A percentile compares a stretch with the other conserved stretches of the same genome.
phyloP scores from a whole-genome alignment of 352 stramenopile species.

The Phytophthora lateralis region DNA sequence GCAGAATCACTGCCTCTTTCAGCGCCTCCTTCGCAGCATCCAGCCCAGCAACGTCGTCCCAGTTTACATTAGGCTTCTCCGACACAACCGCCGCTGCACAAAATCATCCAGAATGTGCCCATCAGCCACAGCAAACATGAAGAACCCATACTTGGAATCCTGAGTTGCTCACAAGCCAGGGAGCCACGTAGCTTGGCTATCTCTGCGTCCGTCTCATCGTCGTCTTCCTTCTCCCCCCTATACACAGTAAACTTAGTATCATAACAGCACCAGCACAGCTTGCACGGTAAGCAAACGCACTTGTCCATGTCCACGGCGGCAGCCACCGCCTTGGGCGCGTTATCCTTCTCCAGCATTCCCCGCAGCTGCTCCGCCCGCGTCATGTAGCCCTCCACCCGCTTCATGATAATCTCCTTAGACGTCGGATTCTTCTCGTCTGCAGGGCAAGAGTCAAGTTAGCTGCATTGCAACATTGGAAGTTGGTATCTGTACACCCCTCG shows the following conservation, averaged over 20 bases:
- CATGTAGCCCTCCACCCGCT: conserved; percentile 91
- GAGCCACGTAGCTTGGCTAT: conserved; percentile 95
- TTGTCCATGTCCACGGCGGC: conserved; percentile 75
- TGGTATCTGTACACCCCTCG: background rate
- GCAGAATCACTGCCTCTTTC: conserved; percentile 99
- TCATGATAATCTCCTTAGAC: conserved; percentile 91
- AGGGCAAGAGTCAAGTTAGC: background rate
- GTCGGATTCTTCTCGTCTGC: conserved; percentile 92
- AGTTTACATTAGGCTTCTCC: conserved; percentile 95
- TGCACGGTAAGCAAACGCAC: conserved; percentile 34
- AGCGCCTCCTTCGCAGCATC: conserved; percentile 97
- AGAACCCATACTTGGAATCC: background rate
- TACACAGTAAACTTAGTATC: conserved; percentile 5
- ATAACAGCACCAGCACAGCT: background rate
- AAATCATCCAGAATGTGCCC: background rate
- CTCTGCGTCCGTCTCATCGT: conserved; percentile 94
- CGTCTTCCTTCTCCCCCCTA: conserved; percentile 83
- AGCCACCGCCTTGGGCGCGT: conserved; percentile 59
- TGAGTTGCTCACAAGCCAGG: conserved; percentile 77
- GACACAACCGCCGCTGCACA: conserved; percentile 77
- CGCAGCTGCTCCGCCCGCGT: conserved; percentile 88
- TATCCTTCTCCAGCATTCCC: conserved; percentile 74
- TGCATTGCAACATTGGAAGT: background rate
- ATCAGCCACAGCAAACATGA: background rate
- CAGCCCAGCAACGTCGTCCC: conserved; percentile 97